phyloP scores from a whole-genome alignment of 73 alveolate genomes.

The Paramecium pentaurelia region DNA sequence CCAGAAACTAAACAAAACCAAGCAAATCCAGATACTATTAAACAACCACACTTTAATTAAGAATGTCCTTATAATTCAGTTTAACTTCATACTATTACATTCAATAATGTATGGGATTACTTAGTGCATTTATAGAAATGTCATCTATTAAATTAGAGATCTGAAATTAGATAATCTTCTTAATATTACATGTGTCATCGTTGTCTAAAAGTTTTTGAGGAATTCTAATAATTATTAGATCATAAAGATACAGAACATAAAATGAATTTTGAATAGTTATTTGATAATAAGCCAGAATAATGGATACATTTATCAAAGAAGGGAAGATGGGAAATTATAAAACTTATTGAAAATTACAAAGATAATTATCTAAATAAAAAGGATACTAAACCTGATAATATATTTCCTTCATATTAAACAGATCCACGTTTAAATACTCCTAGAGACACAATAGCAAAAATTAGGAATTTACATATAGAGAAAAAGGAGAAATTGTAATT shows the following conservation, averaged over 20 bases:
- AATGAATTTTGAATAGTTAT: background rate
- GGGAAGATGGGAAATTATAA: background rate
- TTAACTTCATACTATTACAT: background rate
- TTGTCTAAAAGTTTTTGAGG: background rate
- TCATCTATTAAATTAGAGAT: background rate
- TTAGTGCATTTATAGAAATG: background rate
- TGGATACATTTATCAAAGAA: background rate
- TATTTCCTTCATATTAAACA: background rate
- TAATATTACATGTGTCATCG: background rate
- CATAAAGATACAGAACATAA: background rate
- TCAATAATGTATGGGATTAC: background rate
- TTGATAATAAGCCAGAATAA: background rate
- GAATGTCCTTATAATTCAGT: background rate
- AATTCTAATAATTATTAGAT: background rate
- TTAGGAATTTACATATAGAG: background rate
- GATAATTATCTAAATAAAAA: background rate
- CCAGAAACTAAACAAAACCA: background rate
- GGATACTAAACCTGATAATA: background rate
- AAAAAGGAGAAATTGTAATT: background rate
- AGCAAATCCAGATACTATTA: background rate
- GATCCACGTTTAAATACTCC: background rate
- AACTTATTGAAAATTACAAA: background rate
- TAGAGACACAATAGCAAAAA: background rate
- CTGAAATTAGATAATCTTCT: background rate
- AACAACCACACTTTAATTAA: background rate